Percentiles rank a stretch among this genome's conserved stretches.
These are phyloP conservation scores for Suillus subalutaceus DNA, from an alignment of 768 basidiomycete species.

Conservation along the genomic window DNA sequence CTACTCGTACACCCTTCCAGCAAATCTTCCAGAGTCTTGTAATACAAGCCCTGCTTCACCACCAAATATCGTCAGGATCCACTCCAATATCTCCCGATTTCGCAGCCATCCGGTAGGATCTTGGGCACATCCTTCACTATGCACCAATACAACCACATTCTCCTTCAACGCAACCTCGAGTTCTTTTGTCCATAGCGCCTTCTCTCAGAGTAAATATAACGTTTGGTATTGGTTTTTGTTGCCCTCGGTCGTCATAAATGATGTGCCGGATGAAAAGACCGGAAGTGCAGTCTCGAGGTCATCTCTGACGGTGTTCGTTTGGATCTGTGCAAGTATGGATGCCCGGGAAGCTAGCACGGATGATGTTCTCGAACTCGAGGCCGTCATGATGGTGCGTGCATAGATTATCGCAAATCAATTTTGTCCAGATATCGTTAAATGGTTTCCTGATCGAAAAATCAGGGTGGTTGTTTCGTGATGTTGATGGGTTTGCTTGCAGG, in stretches of 20 bases:
- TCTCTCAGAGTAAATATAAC: slow-evolving; percentile 88
- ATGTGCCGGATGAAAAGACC: slow-evolving; percentile 48
- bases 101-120: slow-evolving; percentile 77
- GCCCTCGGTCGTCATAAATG: slow-evolving; percentile 70
- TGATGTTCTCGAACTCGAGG: slow-evolving; percentile 34
- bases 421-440: no score
- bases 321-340: slow-evolving; percentile 86
- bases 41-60: slow-evolving; percentile 70
- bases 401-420: no score
- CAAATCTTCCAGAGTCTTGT: slow-evolving; percentile 77
- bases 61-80: slow-evolving; percentile 87
- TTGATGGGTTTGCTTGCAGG: no score
- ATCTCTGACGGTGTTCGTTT: slow-evolving; percentile 81
- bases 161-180: slow-evolving; percentile 64
- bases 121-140: slow-evolving; percentile 62
- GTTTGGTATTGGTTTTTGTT: slow-evolving; percentile 90
- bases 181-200: slow-evolving; percentile 94
- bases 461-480: no score
- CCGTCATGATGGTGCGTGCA: not conserved
- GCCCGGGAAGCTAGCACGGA: slow-evolving; percentile 83
- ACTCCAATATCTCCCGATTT: slow-evolving; percentile 82
- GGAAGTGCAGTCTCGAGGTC: slow-evolving; percentile 63
- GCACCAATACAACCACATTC: slow-evolving; percentile 44
- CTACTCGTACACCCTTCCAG: slow-evolving; percentile 91
- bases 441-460: no score